Evolutionary conservation across 2,329 filamentous ascomycete genomes (phyloP), one percentile per base, ranked within the genome.

Genomic region (Paraconiothyrium sp.): DNA sequence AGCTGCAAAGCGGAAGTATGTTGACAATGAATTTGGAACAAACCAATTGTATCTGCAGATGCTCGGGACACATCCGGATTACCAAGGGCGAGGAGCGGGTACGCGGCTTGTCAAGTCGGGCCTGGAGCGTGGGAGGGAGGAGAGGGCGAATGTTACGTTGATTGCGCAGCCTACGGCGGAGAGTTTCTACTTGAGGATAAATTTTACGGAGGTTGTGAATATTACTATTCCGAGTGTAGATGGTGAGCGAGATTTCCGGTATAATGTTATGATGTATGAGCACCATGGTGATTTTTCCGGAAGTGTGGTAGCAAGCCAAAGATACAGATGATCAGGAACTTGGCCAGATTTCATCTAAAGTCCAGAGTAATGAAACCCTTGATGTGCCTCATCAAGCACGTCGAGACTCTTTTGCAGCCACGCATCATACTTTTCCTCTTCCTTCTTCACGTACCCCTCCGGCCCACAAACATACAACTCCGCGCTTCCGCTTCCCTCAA

Each of bases 391-490:
- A 57, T 43, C 37, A 57, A 50, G 22, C 47, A 55, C 41, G 3
- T 49, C 41, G 6, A 57, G 11, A 32, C 41, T 56, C 54, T 47
- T 56, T n/a, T 35, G 16, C 30, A 56, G 32, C 41, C 54, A 47
- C n/a, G 16, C 52, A 46, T 55, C 52, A 20, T 39, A 48, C 44
- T 11, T 30, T 44, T 48, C 44, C 22, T 57, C 54, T 13, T 48
- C 44, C 54, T 41, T 49, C 54, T 41, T 57, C 11, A 41, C 54
- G 30, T 30, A 57, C 44, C 74, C 76, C n/a, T 75, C 75, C 9
- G 81, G 79, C 13, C 79, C 78, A 47, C 77, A 74, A 57, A 83
- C 81, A 48, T 79, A 74, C n/a, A 78, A 76, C 61, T 81, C 74
- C 1, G 80, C 80, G 32, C 76, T 79, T n/a, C 70, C 71, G n/a